Conservation (phyloP, 2,329 filamentous ascomycete species). For the Venturia aucupariae region DNA sequence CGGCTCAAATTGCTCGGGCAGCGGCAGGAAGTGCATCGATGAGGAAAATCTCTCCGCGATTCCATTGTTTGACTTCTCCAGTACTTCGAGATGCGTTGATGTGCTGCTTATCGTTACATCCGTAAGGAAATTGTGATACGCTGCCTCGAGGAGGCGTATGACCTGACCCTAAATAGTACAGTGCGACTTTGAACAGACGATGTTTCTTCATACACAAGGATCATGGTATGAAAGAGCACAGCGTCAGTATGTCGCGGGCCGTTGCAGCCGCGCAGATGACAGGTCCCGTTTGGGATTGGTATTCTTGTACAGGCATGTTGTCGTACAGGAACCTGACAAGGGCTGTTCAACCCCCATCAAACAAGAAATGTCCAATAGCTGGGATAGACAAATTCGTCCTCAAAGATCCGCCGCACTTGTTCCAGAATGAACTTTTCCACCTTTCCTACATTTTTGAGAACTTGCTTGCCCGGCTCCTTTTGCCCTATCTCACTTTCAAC, state of each 20-base stretch:
- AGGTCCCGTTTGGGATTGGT: background rate
- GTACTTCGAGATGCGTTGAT: background rate
- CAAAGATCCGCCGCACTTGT: conserved; percentile 92
- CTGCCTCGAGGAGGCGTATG: conserved; percentile 3
- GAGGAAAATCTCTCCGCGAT: background rate
- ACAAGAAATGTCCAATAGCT: conserved; percentile 98
- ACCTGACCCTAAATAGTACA: background rate
- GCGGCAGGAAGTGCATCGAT: background rate
- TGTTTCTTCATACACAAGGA: background rate
- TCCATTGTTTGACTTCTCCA: background rate
- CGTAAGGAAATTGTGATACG: background rate
- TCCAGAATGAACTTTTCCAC: conserved; percentile 96
- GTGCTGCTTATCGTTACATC: background rate
- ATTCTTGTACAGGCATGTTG: background rate
- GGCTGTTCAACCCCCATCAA: conserved; percentile 29
- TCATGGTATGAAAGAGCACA: background rate
- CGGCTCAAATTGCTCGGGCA: background rate
- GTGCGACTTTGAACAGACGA: background rate
- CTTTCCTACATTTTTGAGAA: conserved; percentile 96
- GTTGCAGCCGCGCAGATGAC: conserved; percentile 6
- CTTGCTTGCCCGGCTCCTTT: conserved; percentile 83
- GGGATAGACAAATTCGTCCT: conserved; percentile 97
- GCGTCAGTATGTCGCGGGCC: background rate
- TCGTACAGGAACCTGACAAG: background rate
- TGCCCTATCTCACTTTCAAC: conserved; percentile 98